Base-by-base conservation (phyloP, 805 yeast species). In the Kodamaea restingae region DNA sequence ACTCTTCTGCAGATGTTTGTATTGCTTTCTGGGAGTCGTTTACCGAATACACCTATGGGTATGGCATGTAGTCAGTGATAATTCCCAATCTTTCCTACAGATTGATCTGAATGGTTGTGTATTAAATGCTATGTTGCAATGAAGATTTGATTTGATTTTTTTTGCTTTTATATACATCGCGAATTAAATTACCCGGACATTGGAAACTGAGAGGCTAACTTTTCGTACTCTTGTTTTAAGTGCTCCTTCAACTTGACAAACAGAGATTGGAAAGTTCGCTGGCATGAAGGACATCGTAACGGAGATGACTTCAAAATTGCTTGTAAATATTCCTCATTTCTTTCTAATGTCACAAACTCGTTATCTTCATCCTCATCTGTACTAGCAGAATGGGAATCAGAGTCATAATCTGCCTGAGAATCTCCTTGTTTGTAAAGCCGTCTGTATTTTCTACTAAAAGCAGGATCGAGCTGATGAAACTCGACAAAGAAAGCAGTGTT, bases 401-500 rank as follows among this genome's bases (percentile, higher is more conserved):
- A 40, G 12, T 40, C 42, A 10, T 31, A 36, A 6, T 38, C 38
- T n/a, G 34, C 43, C 26, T 15, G 26, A 17, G 32, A n/a, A 11
- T 33, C 37, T 18, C 21, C 17, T 7, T 18, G 6, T 25, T 10
- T 31, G 32, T 27, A 32, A 15, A 22, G 27, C 11, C 20, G 22
- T 12, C 25, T 28, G 27, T 41, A 41, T 9, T 18, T 34, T 18
- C 25, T 40, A 28, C 39, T 45, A n/a, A 24, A 22, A n/a, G 15
- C 21, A 2, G 62, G 64, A 21, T 51, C 45, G 14, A 83, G 55
- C 12, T 63, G 65, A 1, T 67, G 70, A 54, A 81, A 76, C 0
- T 63, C 61, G 1, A 84, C 76, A 41, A 85, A 84, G 53, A 86
- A 86, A 0, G 50, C 49, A 0, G 88, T 76, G 15, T 68, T 79